Evolutionary conservation across 305 asterid species (phyloP).

Genomic region (Plantago rigida): DNA sequence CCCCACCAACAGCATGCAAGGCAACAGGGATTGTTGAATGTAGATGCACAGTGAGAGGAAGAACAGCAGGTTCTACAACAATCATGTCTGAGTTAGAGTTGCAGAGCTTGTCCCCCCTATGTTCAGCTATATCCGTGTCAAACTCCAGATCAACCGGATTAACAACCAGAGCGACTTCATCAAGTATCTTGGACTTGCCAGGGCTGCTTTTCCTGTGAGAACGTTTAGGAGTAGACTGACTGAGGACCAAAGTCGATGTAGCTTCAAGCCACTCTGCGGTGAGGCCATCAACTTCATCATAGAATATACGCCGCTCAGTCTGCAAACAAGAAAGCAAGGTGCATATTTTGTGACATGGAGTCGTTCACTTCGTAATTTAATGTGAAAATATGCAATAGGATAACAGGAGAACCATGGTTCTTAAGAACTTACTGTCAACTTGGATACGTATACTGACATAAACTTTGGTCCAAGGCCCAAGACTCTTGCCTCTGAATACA

Average conservation of each 20-base stretch:
- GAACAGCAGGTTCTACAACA: conserved; percentile 46
- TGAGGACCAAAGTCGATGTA: conserved; percentile 64
- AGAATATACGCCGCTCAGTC: conserved; percentile 65
- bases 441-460: conserved; percentile 74
- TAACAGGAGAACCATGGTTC: background rate
- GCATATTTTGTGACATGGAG: background rate
- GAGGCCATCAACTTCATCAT: conserved; percentile 76
- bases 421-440: conserved; percentile 58
- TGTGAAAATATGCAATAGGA: background rate
- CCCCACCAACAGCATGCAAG: conserved; percentile 72
- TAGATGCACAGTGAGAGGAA: conserved; percentile 62
- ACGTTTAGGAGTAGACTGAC: conserved; percentile 37
- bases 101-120: background rate
- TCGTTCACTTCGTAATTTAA: background rate
- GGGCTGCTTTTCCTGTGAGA: conserved; percentile 35
- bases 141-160: conserved; percentile 36
- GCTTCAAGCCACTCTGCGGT: conserved; percentile 72
- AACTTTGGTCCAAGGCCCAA: conserved; percentile 82
- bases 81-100: background rate
- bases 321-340: conserved; percentile 9
- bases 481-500: conserved; percentile 69
- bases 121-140: conserved; percentile 17
- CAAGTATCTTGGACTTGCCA: conserved; percentile 44
- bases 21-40: conserved; percentile 63
- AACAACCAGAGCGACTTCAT: conserved; percentile 52